Base-by-base conservation (phyloP, 371 early-diverging fungal genomes). In the Apophysomyces elegans region DNA sequence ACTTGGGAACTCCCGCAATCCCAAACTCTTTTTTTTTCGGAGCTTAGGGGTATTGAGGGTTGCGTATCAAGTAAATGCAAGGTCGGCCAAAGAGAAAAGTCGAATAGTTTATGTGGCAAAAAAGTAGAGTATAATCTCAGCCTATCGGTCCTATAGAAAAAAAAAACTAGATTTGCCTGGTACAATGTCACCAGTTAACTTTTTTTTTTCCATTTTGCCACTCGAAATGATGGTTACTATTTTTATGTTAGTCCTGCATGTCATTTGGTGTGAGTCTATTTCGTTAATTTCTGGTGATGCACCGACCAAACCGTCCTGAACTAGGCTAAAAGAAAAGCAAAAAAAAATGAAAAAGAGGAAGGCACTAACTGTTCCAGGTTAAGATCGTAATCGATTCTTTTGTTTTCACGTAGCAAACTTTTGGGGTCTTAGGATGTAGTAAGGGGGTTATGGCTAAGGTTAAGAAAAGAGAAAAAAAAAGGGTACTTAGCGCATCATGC, bases 141-240 rank as follows among this genome's bases (percentile, higher is more conserved):
- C 54, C 5, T 50, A 50, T 50, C 54, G 54, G n/a, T 9, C 54
- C 54, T 26, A 50, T 50, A n/a, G 21, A 50, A 26, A 26, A 50
- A 16, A 50, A 26, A 26, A 50, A 16, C 54, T 21, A 26, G 54
- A n/a, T 7, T 21, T 50, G 16, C 54, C 54, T 26, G 54, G 54
- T 21, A 50, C 54, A 50, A 50, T 50, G 54, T 7, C 16, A 21
- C 32, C 35, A 26, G 21, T 18, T 5, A 50, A 50, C n/a, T 26
- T 21, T 50, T 50, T 4, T 50, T 50, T 47, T n/a, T 21, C 21
- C 18, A 7, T 26, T 18, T 50, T 26, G 41, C 54, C 11, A 50
- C 16, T 26, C 21, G 4, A 18, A 26, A 50, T 26, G 32, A 26
- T 26, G 32, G 32, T 26, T 26, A 11, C 54, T 50, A 50, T 50